Base-by-base conservation (phyloP, 2,329 filamentous ascomycete genomes). In the Fusarium burgessii region DNA sequence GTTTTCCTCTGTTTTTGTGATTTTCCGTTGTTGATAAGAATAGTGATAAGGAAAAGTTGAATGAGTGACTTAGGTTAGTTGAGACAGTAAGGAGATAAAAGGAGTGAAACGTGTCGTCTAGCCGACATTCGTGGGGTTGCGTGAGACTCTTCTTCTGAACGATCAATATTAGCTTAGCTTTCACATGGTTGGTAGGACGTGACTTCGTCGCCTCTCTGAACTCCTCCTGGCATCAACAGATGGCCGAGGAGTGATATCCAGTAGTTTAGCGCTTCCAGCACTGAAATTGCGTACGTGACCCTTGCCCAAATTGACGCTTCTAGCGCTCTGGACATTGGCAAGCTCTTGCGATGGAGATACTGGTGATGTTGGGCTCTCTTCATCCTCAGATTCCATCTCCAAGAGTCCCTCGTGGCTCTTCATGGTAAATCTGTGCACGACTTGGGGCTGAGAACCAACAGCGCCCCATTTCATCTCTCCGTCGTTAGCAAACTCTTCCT, bases 241-340 rank as follows among this genome's bases (percentile, higher is more conserved):
- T 46, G 79, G 78, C 29, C 87, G 84, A 25, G 88, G 85, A 23
- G 86, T 85, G 49, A 95, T 85, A 52, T 94, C 90, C 52, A 96
- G 82, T 55, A 95, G 81, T 80, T 89, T 92, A 14, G 92, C 92
- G 76, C 92, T 95, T 52, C 93, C 93, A 46, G 92, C 91, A 76
- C 92, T 95, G 76, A 94, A 90, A 70, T 91, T 91, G 58, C 91
- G 87, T 23, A 84, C 88, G 74, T 95, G 92, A 13, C 86, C 84
- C 74, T 85, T 88, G 62, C 88, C 88, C 52, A 92, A 84, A 66
- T 91, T 89, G 62, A 95, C 84, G 79, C 92, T 95, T 55, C 86
- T 90, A 32, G 93, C 93, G 73, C 91, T 89, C 74, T 90, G 88
- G 25, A 85, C 73, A 43, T 83, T 81, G 27, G 78, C 79, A 68